These are phyloP conservation scores for Vigna mungo DNA, from an alignment of 306 rosid species.

Conservation along the genomic window DNA sequence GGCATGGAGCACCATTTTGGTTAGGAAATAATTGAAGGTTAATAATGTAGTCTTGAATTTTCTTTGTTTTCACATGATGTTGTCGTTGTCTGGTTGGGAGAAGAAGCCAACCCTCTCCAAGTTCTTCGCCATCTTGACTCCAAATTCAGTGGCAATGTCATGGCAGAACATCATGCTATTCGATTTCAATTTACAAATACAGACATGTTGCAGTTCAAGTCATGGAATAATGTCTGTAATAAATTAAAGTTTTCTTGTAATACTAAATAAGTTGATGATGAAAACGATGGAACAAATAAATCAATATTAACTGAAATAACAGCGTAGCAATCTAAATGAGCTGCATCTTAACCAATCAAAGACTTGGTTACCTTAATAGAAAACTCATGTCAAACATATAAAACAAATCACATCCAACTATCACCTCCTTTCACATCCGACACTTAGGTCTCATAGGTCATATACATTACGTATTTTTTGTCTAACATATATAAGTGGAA, in stretches of 20 bases:
- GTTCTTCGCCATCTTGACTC: slow-evolving; percentile 20
- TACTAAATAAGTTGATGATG: neutral
- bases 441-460: too few species aligned
- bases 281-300: neutral
- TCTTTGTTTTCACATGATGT: slow-evolving; percentile 33
- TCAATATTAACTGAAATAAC: too few species aligned
- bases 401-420: too few species aligned
- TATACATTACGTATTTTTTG: too few species aligned
- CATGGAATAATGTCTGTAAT: neutral
- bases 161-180: neutral
- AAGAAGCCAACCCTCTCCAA: slow-evolving; percentile 4
- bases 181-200: neutral
- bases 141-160: neutral
- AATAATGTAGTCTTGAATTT: slow-evolving; percentile 22
- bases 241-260: neutral
- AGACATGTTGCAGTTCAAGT: too few species aligned
- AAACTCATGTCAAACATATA: too few species aligned
- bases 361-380: too few species aligned
- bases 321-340: too few species aligned
- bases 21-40: slow-evolving; percentile 27
- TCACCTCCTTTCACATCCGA: too few species aligned
- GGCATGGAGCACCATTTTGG: slow-evolving; percentile 16
- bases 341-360: too few species aligned
- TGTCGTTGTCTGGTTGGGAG: slow-evolving; percentile 33
- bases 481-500: too few species aligned